Conservation (phyloP, 768 basidiomycete species). For the Pleurotus citrinopileatus region DNA sequence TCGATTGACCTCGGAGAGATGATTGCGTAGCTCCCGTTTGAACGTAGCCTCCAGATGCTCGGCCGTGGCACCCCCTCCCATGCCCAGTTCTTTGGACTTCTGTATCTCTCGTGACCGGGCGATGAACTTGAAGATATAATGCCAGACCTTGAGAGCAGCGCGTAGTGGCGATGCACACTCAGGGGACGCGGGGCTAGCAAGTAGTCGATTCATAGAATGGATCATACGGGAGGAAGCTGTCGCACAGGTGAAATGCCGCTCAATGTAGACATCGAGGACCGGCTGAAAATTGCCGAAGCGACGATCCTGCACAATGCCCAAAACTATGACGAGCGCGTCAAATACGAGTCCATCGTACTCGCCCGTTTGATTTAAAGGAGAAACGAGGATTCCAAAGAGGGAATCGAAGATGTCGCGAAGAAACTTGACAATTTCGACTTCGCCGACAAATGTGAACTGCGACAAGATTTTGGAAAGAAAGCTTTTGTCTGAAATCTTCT, state of each 20-base stretch:
- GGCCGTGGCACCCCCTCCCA: constrained; percentile 77
- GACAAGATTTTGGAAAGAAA: constrained; percentile 68
- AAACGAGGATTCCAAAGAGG: constrained; percentile 85
- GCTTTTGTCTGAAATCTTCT: constrained; percentile 60
- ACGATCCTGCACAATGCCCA: constrained; percentile 90
- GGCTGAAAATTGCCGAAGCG: constrained; percentile 95
- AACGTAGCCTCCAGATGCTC: constrained; percentile 85
- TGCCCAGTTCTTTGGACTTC: constrained; percentile 73
- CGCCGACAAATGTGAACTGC: constrained; percentile 89
- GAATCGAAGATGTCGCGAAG: constrained; percentile 89
- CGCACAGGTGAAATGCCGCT: constrained; percentile 80
- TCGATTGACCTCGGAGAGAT: constrained; percentile 77
- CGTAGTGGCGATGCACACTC: constrained; percentile 79
- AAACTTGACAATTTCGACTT: constrained; percentile 94
- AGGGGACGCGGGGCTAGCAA: constrained; percentile 66
- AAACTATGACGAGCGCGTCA: constrained; percentile 85
- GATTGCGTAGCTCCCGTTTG: constrained; percentile 75
- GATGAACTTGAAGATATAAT: constrained; percentile 94
- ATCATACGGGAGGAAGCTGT: constrained; percentile 83
- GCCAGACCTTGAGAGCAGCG: constrained; percentile 93
- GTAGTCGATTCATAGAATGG: constrained; percentile 80
- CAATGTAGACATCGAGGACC: constrained; percentile 91
- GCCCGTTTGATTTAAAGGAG: constrained; percentile 65
- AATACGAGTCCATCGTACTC: constrained; percentile 88
- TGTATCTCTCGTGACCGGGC: constrained; percentile 87